Percentiles rank a stretch among this genome's conserved stretches.
These are phyloP conservation scores for Guadua angustifolia DNA, from an alignment of 176 grass and related monocot genomes.

Conservation along the genomic window DNA sequence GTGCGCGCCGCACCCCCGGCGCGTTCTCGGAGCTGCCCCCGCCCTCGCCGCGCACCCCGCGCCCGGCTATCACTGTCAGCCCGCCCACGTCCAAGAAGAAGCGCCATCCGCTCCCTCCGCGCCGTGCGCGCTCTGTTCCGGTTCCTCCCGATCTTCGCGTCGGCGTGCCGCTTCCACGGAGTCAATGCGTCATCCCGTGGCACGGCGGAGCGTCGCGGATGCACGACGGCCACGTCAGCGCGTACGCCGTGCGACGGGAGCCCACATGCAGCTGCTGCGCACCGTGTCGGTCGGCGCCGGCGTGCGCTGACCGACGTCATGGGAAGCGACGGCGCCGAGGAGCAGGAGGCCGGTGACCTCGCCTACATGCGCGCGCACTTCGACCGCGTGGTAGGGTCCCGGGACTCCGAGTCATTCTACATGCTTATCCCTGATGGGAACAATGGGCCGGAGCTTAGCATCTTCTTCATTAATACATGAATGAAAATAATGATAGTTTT, in stretches of 20 bases:
- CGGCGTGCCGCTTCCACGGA: slow-evolving; percentile 77
- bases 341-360: slow-evolving; percentile 61
- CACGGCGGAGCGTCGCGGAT: slow-evolving; percentile 42
- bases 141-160: slow-evolving; percentile 76
- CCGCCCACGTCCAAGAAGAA: slow-evolving; percentile 61
- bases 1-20: slow-evolving; percentile 39
- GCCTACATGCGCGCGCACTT: too few relatives aligned
- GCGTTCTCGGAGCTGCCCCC: slow-evolving; percentile 37
- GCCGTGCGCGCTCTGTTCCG: slow-evolving; percentile 84
- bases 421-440: slow-evolving; percentile 92
- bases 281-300: slow-evolving; percentile 87
- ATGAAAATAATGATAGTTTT: slow-evolving; percentile 13
- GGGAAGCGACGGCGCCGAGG: slow-evolving; percentile 41
- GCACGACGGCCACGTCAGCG: slow-evolving; percentile 66
- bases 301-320: slow-evolving; percentile 66
- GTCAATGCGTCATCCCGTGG: slow-evolving; percentile 37
- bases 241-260: slow-evolving; percentile 74
- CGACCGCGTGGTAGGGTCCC: too few relatives aligned
- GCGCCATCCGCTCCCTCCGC: slow-evolving; percentile 56
- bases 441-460: slow-evolving; percentile 84
- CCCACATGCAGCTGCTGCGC: slow-evolving; percentile 89
- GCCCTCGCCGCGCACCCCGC: slow-evolving; percentile 53
- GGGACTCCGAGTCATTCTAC: slow-evolving; percentile 87
- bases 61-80: slow-evolving; percentile 68
- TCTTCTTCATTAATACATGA: slow-evolving; percentile 95